Evolutionary conservation across 2,329 filamentous ascomycete species (phyloP).

Genomic region (Penicillium sp.): DNA sequence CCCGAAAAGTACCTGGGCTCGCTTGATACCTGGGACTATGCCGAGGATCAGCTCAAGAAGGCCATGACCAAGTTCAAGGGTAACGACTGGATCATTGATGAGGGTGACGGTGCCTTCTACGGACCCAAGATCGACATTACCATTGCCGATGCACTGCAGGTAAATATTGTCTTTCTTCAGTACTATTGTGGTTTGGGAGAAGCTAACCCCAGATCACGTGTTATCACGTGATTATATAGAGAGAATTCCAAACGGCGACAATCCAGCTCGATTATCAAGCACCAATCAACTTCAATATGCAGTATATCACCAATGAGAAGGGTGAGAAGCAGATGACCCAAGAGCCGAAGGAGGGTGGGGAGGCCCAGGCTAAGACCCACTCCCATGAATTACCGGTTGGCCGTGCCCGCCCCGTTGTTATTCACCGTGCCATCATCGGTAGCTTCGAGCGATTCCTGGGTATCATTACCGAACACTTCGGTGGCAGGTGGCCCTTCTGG

Average conservation of each 20-base stretch:
- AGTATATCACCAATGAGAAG: slow-evolving; percentile 75
- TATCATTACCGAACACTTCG: slow-evolving; percentile 53
- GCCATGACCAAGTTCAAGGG: slow-evolving; percentile 78
- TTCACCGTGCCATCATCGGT: slow-evolving; percentile 54
- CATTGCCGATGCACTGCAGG: slow-evolving; percentile 78
- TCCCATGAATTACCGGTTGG: slow-evolving; percentile 38
- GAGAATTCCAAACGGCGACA: slow-evolving; percentile 79
- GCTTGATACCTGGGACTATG: slow-evolving; percentile 82
- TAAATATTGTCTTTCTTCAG: too few species aligned
- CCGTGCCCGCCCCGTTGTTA: slow-evolving; percentile 53
- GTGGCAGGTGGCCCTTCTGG: slow-evolving; percentile 56
- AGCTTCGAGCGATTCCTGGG: slow-evolving; percentile 55
- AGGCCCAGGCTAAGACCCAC: slow-evolving; percentile 41
- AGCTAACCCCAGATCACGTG: too few species aligned
- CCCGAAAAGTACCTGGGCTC: slow-evolving; percentile 87
- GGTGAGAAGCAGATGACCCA: background rate
- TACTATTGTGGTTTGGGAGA: too few species aligned
- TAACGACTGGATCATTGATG: slow-evolving; percentile 83
- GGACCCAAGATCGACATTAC: slow-evolving; percentile 98
- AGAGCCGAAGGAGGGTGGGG: slow-evolving; percentile 41
- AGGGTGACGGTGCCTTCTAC: slow-evolving; percentile 96
- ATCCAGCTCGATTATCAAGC: slow-evolving; percentile 75
- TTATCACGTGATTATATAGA: too few species aligned
- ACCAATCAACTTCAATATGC: slow-evolving; percentile 80
- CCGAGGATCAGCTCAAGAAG: slow-evolving; percentile 76